These are phyloP conservation scores for Xylaria sp. DNA, from an alignment of 2,329 filamentous ascomycete genomes.

Conservation along the genomic window DNA sequence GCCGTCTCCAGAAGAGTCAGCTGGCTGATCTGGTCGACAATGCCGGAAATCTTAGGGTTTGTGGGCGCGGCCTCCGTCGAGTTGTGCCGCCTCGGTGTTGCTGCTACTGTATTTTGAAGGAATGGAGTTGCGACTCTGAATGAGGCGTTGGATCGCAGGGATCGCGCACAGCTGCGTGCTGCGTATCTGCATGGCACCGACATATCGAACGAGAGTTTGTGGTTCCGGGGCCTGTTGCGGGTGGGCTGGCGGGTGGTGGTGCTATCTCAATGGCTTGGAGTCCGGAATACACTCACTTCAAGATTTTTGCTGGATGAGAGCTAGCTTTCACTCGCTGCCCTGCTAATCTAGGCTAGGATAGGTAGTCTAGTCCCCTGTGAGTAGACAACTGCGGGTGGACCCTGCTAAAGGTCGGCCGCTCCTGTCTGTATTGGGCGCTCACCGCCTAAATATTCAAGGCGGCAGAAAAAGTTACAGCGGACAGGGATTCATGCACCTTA, in stretches of 20 bases:
- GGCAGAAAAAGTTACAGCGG: constrained; percentile 44
- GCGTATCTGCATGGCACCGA: constrained; percentile 71
- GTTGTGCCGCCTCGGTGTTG: constrained; percentile 80
- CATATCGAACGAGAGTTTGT: constrained; percentile 57
- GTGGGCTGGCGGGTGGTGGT: constrained; percentile 29
- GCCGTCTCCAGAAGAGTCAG: constrained; percentile 98
- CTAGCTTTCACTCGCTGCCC: constrained; percentile 27
- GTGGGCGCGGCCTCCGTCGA: constrained; percentile 76
- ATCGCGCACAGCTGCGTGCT: constrained; percentile 72
- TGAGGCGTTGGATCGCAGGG: constrained; percentile 63
- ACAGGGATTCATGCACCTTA: constrained; percentile 33
- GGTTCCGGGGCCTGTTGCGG: constrained; percentile 32
- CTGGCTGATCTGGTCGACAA: constrained; percentile 98
- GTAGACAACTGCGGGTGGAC: constrained; percentile 21
- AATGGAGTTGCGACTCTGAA: constrained; percentile 59
- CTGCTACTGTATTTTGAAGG: constrained; percentile 60
- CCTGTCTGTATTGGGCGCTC: constrained; percentile 23
- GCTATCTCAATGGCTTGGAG: constrained; percentile 33
- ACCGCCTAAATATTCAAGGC: constrained; percentile 48
- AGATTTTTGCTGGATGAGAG: constrained; percentile 47
- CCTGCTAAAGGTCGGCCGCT: constrained; percentile 18
- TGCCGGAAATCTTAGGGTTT: constrained; percentile 92
- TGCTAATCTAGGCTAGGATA: not conserved
- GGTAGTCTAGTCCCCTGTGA: not conserved
- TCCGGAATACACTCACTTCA: constrained; percentile 41